Evolutionary conservation across 2,329 filamentous ascomycete species (phyloP), one percentile per base, ranked within the genome.

Genomic region (Leptosphaerulina australis): DNA sequence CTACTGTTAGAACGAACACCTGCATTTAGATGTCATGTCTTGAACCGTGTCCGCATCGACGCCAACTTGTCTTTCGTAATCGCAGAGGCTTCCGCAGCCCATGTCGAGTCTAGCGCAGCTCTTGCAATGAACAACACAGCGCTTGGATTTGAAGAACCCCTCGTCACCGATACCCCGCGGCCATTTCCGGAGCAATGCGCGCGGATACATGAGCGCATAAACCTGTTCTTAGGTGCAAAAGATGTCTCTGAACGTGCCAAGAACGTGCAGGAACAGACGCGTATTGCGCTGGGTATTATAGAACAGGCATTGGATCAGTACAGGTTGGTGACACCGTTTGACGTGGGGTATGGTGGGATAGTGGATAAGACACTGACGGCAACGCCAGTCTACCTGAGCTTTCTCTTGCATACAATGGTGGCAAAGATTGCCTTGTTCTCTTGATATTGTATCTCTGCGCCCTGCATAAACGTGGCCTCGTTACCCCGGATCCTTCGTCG

Each of bases 391-490:
- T 88, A 55, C 81, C 87, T 50, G 83, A 95, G 69, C 81, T 97
- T 53, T 91, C 92, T 4, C 80, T 97, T 58, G 96, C 93, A 48
- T 99, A 97, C 76, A 99, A 99, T 66, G 94, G 94, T 68, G 94
- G 94, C 54, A 99, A 99, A 74, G 94, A 97, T 80, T 97, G 93
- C 67, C 87, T 97, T 14, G 92, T 97, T 44, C 85, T 97, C 14
- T 81, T 97, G 5, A 83, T 97, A 66, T 80, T 97, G 58, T 90
- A 96, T 68, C 86, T 97, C 60, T 86, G 88, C 55, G 79, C 79
- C 15, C 73, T 86, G 1, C 76, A 80, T 62, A 64, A 62, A 26
- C 67, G 70, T 33, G 63, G 62, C 43, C 63, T 70, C 15, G 58
- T 62, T 22, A 53, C 55, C 37, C 49, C 64, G 29, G 39, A 60